Evolutionary conservation across 2,329 filamentous ascomycete genomes (phyloP), one percentile per base, ranked within the genome.

Genomic region (Fusarium chuoi): DNA sequence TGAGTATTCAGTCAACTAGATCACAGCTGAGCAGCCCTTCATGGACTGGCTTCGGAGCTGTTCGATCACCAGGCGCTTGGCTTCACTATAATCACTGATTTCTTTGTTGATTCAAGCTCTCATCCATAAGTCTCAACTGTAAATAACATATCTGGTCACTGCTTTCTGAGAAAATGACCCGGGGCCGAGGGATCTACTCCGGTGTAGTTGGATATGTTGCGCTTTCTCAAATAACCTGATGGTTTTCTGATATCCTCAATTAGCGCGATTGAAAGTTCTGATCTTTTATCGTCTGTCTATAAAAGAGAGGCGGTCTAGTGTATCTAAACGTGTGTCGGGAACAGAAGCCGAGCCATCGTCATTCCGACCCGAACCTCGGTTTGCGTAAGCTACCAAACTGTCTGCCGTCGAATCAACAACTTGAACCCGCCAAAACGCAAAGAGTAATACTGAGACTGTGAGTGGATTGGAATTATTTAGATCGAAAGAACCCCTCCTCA

Each of bases 221-320:
- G 20, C 45, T 30, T n/a, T 48, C 26, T 46, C 26, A 11, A 46
- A 20, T 46, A 20, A 14, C 7, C 4, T 15, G 15, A 7, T 18
- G 22, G 20, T 10, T 1, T n/a, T 13, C 28, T n/a, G 5, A 2
- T 7, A 7, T 1, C 28, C 22, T 10, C 7, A 0, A 8, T 20
- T 11, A n/a, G 6, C 7, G 9, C 3, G 30, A 13, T 13, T 6
- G 5, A 18, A 15, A 11, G 4, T 1, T 12, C 11, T 3, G 13
- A 49, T 17, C 5, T 12, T 35, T 3, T 11, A 30, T 12, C 1
- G 0, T 6, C 14, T 17, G 6, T 8, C 10, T 48, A 5, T 12
- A 13, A 30, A n/a, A 24, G 6, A 35, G 12, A 35, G 30, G 17
- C 7, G 6, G 10, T 13, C 30, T 2, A 13, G n/a, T 11, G 22